Evolutionary conservation across 805 yeast genomes (phyloP).

Genomic region (Myxozyma melibiosi): DNA sequence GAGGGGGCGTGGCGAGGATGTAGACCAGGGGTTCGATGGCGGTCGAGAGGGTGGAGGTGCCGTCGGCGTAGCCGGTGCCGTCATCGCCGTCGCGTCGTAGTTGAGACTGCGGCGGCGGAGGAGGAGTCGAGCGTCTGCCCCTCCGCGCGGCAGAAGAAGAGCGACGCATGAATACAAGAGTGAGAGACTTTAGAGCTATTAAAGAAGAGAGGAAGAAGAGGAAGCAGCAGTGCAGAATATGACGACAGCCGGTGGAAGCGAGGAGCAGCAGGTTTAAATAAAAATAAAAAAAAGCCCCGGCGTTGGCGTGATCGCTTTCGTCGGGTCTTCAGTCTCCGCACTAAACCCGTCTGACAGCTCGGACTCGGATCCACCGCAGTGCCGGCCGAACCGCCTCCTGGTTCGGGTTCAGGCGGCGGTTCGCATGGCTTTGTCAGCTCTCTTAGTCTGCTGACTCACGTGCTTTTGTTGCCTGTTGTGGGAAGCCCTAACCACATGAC

Average conservation of each 20-base stretch:
- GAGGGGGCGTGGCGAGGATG: constrained; percentile 23
- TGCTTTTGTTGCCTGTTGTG: neutral
- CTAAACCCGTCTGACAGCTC: too few relatives aligned
- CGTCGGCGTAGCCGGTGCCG: neutral
- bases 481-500: neutral
- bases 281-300: too few relatives aligned
- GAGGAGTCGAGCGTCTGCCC: neutral
- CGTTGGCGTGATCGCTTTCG: too few relatives aligned
- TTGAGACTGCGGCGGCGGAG: neutral
- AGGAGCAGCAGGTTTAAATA: too few relatives aligned
- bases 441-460: neutral
- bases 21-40: neutral
- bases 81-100: neutral
- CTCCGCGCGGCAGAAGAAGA: neutral
- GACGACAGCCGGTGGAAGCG: too few relatives aligned
- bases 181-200: neutral
- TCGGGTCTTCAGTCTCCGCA: too few relatives aligned
- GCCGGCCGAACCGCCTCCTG: too few relatives aligned
- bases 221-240: too few relatives aligned
- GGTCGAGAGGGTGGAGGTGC: neutral
- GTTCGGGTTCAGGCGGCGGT: too few relatives aligned
- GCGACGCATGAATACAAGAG: neutral
- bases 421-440: too few relatives aligned
- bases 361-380: too few relatives aligned
- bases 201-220: too few relatives aligned